These are phyloP conservation scores for Fusarium tanahbumbuense DNA, from an alignment of 2,329 filamentous ascomycete genomes.

Conservation along the genomic window DNA sequence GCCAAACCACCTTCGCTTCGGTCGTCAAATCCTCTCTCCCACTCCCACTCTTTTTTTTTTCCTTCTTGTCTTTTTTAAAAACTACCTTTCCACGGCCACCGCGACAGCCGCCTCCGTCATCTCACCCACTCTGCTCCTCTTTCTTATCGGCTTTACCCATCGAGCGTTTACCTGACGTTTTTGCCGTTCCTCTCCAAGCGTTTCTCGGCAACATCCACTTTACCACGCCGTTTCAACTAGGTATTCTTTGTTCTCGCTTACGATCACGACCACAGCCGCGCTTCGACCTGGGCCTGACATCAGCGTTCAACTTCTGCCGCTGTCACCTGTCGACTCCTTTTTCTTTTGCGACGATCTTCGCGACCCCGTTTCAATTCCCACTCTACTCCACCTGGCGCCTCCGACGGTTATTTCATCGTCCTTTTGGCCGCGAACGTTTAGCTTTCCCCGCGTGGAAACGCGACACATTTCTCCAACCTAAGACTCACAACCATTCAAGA, in stretches of 20 bases:
- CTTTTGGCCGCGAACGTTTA: conserved; percentile 23
- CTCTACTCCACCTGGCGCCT: conserved; percentile 13
- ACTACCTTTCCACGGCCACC: conserved; percentile 23
- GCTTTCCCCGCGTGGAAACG: conserved; percentile 40
- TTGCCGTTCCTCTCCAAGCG: conserved; percentile 14
- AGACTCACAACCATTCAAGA: conserved; percentile 54
- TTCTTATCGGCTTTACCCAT: conserved; percentile 21
- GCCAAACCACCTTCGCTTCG: conserved; percentile 26
- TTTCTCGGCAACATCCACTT: conserved; percentile 22
- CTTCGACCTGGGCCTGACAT: conserved; percentile 15
- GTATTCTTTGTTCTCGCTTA: conserved; percentile 39
- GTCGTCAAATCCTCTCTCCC: conserved; percentile 33
- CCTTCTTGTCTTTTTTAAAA: conserved; percentile 1
- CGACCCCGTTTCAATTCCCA: conserved; percentile 20
- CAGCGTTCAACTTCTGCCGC: conserved; percentile 21
- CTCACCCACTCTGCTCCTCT: conserved; percentile 21
- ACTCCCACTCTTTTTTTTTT: conserved; percentile 32
- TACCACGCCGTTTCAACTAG: conserved; percentile 22
- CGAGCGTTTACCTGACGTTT: conserved; percentile 15
- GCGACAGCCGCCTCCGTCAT: conserved; percentile 38
- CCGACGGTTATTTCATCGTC: conserved; percentile 26
- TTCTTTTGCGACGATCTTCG: conserved; percentile 19
- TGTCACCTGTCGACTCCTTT: conserved; percentile 2
- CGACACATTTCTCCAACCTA: conserved; percentile 32
- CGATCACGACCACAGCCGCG: conserved; percentile 16